Evolutionary conservation across 345 rosid genomes (phyloP).

Genomic region (Orychophragmus violaceus): DNA sequence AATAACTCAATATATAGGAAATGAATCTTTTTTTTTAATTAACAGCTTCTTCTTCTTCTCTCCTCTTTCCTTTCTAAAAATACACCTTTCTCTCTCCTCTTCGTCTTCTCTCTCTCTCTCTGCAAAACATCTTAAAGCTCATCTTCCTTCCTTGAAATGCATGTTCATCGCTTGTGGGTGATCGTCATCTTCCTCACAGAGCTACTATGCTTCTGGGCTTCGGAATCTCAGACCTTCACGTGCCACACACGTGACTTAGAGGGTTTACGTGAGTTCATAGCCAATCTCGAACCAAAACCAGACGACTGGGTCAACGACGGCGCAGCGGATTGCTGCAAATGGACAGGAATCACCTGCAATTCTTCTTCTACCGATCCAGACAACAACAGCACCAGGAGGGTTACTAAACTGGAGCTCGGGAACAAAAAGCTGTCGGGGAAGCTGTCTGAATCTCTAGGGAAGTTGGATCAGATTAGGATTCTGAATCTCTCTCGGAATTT

Average conservation of each 20-base stretch:
- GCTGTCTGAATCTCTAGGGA: slow-evolving; percentile 43
- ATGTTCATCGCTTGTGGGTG: slow-evolving; percentile 31
- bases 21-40: background rate
- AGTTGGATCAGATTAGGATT: slow-evolving; percentile 38
- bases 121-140: background rate
- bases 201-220: slow-evolving; percentile 22
- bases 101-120: background rate
- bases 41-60: background rate
- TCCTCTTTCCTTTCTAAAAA: background rate
- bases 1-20: background rate
- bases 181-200: slow-evolving; percentile 33
- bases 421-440: slow-evolving; percentile 39
- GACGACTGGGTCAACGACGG: slow-evolving; percentile 33
- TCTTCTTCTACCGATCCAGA: background rate
- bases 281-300: slow-evolving; percentile 34
- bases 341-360: slow-evolving; percentile 56
- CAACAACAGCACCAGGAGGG: slow-evolving; percentile 34
- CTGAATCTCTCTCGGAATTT: slow-evolving; percentile 59
- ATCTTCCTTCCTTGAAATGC: slow-evolving; percentile 38
- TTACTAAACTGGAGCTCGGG: slow-evolving; percentile 35
- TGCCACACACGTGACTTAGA: slow-evolving; percentile 48
- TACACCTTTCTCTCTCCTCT: too few species aligned
- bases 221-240: slow-evolving; percentile 36
- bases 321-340: slow-evolving; percentile 46
- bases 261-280: slow-evolving; percentile 43